Conservation (phyloP, 805 yeast species). For the Starmerella sirachaensis region DNA sequence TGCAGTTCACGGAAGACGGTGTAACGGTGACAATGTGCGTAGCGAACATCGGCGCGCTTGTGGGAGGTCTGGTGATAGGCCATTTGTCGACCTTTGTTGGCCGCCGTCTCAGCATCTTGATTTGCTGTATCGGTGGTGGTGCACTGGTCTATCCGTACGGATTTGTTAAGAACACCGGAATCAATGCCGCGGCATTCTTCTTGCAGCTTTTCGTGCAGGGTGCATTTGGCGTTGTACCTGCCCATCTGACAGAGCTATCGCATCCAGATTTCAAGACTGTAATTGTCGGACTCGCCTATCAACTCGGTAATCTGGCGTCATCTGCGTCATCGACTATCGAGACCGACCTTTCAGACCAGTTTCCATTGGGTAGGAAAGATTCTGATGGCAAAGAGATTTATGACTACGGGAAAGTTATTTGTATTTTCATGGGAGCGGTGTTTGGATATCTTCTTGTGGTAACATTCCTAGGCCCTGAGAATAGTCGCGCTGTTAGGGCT, state of each 20-base stretch:
- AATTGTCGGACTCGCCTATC: constrained; percentile 52
- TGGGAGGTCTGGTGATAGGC: constrained; percentile 51
- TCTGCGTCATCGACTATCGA: constrained; percentile 64
- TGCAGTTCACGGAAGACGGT: constrained; percentile 35
- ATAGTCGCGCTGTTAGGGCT: constrained; percentile 10
- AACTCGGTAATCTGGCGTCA: constrained; percentile 61
- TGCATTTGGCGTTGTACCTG: constrained; percentile 62
- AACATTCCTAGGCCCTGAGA: constrained; percentile 47
- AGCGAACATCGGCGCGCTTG: constrained; percentile 54
- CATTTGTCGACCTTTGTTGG: constrained; percentile 49
- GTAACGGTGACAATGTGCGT: constrained; percentile 51
- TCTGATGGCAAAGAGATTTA: constrained; percentile 24
- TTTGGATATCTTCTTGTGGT: constrained; percentile 40
- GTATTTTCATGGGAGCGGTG: constrained; percentile 55
- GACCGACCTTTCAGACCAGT: constrained; percentile 46
- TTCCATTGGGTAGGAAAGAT: constrained; percentile 37
- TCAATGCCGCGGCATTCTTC: constrained; percentile 52
- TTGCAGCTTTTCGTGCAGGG: constrained; percentile 58
- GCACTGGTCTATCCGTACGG: constrained; percentile 56
- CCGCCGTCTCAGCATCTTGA: constrained; percentile 44
- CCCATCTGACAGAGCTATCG: constrained; percentile 52
- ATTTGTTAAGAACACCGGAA: constrained; percentile 35
- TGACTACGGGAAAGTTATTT: constrained; percentile 62
- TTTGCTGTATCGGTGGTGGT: constrained; percentile 37
- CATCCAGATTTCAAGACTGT: constrained; percentile 54